Base-by-base conservation (phyloP, 106 monocot genomes). In the Gastrodia elata region DNA sequence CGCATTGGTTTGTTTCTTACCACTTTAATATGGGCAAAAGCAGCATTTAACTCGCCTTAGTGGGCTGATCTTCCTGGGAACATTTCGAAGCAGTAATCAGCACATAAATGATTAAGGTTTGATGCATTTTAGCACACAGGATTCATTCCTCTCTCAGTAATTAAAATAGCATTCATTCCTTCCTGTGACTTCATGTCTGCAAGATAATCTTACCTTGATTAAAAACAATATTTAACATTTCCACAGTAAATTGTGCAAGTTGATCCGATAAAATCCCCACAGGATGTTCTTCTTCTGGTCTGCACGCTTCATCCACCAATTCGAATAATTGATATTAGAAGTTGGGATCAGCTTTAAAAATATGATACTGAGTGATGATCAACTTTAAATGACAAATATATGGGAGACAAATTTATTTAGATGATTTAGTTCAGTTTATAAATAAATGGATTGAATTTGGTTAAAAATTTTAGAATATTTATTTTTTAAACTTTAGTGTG, bases 41-140 rank as follows among this genome's bases (percentile, higher is more conserved):
- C 15, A 24, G 16, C 55, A 56, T n/a, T 5, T 56, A 3, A 24
- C 55, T 39, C 16, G 8, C 36, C 2, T n/a, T 16, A 20, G 22
- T 25, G 57, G n/a, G 8, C 15, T n/a, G 57, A 25, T 18, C 68
- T 69, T 34, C 32, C 34, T 6, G 14, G 37, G 39, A 8, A 39
- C 30, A 28, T n/a, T 39, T 39, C 39, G 38, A 69, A 22, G 68
- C 68, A 69, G 35, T 39, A 40, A 20, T 69, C 68, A 69, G 68
- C 37, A 24, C 68, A 39, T 68, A 5, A 13, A 38, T 68, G 35
- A 38, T 68, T 38, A 18, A 16, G 68, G 22, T 68, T 36, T 20
- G 39, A 69, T n/a, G 68, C 39, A 41, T 70, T 6, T 25, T 2
- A 10, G 42, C 70, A 70, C 16, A 18, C 22, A 38, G 18, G 68